Percentiles rank a stretch among this genome's conserved stretches.
phyloP scores from a whole-genome alignment of 2,329 filamentous ascomycete genomes.

The Alternaria novae-zelandiae region DNA sequence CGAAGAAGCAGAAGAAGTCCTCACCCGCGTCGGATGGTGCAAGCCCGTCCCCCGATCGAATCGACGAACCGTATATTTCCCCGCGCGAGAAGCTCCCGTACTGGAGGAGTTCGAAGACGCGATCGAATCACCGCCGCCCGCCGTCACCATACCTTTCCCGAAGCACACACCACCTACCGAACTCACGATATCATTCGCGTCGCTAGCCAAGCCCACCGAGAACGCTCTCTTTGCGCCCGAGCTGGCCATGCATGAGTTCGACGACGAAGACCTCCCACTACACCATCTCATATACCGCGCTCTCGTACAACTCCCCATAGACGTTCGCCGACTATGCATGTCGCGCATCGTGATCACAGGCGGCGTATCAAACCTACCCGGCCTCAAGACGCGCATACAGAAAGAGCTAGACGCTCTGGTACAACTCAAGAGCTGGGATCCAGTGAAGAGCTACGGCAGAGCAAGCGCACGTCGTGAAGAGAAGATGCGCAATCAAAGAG shows the following conservation, averaged over 20 bases:
- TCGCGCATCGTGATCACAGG: conserved; percentile 87
- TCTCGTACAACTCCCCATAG: conserved; percentile 77
- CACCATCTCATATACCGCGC: conserved; percentile 77
- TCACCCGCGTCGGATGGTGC: conserved; percentile 81
- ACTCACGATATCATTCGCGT: conserved; percentile 71
- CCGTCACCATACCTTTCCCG: conserved; percentile 43
- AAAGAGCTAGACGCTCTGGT: conserved; percentile 75
- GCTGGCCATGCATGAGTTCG: conserved; percentile 65
- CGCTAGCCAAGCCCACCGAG: conserved; percentile 77
- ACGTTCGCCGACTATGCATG: conserved; percentile 85
- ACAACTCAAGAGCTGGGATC: conserved; percentile 75
- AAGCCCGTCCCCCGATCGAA: conserved; percentile 38
- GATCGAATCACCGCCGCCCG: conserved; percentile 40
- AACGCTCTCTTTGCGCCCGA: conserved; percentile 71
- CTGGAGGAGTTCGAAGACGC: conserved; percentile 54
- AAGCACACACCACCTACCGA: conserved; percentile 53
- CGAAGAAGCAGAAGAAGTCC: conserved; percentile 81
- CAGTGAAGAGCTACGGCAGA: conserved; percentile 72
- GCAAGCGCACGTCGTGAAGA: conserved; percentile 50
- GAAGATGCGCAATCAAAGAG: conserved; percentile 28
- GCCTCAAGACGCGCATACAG: conserved; percentile 77
- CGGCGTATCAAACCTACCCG: conserved; percentile 78
- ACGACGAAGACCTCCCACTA: conserved; percentile 85
- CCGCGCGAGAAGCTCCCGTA: conserved; percentile 45
- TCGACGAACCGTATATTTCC: conserved; percentile 41